phyloP scores from a whole-genome alignment of 2,329 filamentous ascomycete genomes.

The Fusarium sp. region DNA sequence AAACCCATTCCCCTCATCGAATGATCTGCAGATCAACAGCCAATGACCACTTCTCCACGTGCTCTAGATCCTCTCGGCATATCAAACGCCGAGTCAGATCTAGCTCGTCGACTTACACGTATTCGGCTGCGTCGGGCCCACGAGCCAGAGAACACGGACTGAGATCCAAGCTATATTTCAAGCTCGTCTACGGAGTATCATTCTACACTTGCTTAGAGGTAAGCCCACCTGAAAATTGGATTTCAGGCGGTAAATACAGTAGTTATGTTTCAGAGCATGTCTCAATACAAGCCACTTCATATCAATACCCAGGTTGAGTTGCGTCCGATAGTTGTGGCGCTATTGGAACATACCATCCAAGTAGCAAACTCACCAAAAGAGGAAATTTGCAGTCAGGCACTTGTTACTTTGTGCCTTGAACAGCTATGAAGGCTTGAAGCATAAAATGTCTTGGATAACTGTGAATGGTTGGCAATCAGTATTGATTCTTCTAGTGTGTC shows the following conservation, averaged over 20 bases:
- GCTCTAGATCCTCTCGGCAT: constrained; percentile 23
- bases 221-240: background rate
- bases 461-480: constrained; percentile 5
- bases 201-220: background rate
- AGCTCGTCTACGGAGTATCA: background rate
- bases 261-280: background rate
- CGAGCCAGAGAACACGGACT: background rate
- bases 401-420: background rate
- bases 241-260: background rate
- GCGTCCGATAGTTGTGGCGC: constrained; percentile 1
- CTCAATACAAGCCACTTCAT: constrained; percentile 19
- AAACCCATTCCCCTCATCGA: constrained; percentile 19
- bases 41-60: constrained; percentile 29
- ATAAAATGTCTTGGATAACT: constrained; percentile 14
- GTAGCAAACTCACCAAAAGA: constrained; percentile 2
- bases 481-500: constrained; percentile 24
- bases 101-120: background rate
- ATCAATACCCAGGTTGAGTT: constrained; percentile 10
- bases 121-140: constrained; percentile 7
- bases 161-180: background rate
- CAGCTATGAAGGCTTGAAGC: constrained; percentile 14
- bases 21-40: constrained; percentile 23
- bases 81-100: constrained; percentile 12
- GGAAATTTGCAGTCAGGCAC: constrained; percentile 6
- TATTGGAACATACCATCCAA: constrained; percentile 9